Evolutionary conservation across 192 early-diverging fungal genomes (phyloP), one percentile per base, ranked within the genome.

Genomic region (Coemansia sp.): DNA sequence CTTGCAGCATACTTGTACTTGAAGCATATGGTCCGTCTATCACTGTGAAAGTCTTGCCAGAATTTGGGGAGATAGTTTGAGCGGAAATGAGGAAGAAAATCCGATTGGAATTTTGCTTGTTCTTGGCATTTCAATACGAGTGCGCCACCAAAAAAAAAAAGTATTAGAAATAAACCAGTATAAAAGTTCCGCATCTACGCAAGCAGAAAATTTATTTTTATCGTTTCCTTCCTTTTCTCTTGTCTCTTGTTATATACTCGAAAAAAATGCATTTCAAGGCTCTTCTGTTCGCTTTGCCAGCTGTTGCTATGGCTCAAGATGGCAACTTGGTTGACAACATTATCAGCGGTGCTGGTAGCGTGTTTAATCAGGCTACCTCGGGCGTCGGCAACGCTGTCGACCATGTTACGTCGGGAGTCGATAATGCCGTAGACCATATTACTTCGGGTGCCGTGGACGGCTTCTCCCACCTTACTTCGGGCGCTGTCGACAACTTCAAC

Each of bases 221-320:
- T n/a, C n/a, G n/a, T n/a, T n/a, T 20, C 43, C 16, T 44, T 44
- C 19, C 16, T 16, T 6, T 44, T 44, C 2, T 44, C 14, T 44
- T 19, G 21, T 44, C 16, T 44, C 43, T 10, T 44, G 16, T 44
- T 21, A 5, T 15, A 6, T 6, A 20, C 9, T 16, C 16, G 16
- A 15, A 10, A 15, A 53, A 36, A 39, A 69, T 61, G 65, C 41
- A 56, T 49, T 23, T 55, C 31, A 70, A 63, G 46, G 45, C 26
- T 12, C 13, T 63, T 19, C 9, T 70, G 18, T 60, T 50, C 26
- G 41, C 33, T 3, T 50, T 61, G 9, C 46, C 58, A 8, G 58
- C 49, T 42, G 31, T 70, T 12, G 61, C 57, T 46, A 11, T 61
- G 48, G 69, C 62, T 28, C n/a, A n/a, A n/a, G n/a, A n/a, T n/a